Evolutionary conservation across 768 basidiomycete species (phyloP).

Genomic region (Termitomyces sp.): DNA sequence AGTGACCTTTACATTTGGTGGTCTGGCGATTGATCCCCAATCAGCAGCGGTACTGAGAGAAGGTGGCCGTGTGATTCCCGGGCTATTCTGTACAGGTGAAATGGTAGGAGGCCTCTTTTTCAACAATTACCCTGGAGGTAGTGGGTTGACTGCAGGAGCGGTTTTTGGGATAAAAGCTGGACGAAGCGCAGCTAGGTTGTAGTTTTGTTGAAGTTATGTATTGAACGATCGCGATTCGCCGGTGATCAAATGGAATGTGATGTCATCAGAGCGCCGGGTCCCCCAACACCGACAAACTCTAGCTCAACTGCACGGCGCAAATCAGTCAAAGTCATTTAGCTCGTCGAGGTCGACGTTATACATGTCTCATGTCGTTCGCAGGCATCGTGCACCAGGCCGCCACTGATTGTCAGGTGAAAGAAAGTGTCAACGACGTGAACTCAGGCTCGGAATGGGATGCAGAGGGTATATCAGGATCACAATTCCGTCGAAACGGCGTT

Average conservation of each 20-base stretch:
- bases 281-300: slow-evolving; percentile 2
- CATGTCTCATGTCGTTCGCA: slow-evolving; percentile 23
- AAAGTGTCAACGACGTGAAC: background rate
- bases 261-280: slow-evolving; percentile 16
- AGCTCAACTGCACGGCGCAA: background rate
- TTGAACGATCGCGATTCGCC: no score
- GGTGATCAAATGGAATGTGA: slow-evolving; percentile 5
- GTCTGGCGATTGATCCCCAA: slow-evolving; percentile 53
- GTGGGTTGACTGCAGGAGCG: slow-evolving; percentile 60
- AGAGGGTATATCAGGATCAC: background rate
- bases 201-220: background rate
- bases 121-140: slow-evolving; percentile 67
- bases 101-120: slow-evolving; percentile 66
- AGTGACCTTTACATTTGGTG: slow-evolving; percentile 73
- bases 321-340: background rate
- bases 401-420: background rate
- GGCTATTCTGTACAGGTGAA: slow-evolving; percentile 66
- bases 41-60: slow-evolving; percentile 50
- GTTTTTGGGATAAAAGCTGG: slow-evolving; percentile 65
- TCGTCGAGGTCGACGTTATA: background rate
- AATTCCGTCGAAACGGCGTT: background rate
- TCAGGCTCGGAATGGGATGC: background rate
- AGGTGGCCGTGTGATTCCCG: slow-evolving; percentile 39
- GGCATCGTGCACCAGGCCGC: slow-evolving; percentile 19
- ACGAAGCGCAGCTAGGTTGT: slow-evolving; percentile 31